Evolutionary conservation across 2,329 filamentous ascomycete species (phyloP), one percentile per base, ranked within the genome.

Genomic region (Stachybotrys elegans): DNA sequence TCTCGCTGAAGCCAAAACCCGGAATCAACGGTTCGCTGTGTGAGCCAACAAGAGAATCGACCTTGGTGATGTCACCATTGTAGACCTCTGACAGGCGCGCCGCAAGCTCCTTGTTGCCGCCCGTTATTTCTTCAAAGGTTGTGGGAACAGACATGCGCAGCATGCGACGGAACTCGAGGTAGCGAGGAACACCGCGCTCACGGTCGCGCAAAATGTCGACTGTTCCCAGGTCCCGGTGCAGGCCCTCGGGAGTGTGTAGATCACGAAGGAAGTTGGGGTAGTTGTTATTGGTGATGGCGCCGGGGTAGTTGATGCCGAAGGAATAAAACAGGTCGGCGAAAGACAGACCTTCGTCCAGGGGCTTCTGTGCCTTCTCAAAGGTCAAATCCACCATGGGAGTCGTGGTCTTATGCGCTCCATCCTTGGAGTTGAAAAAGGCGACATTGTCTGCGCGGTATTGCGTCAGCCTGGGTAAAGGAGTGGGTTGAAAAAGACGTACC

Each of bases 1-100:
- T 73, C 42, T 73, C 70, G 47, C 63, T 68, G 51, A 73, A 73
- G 0, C 69, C 70, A 41, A 73, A 73, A 0, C 70, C 70, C 23
- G 63, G 54, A 5, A 67, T 66, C 6, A 72, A 43, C 0, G 67
- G 67, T 51, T 73, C 70, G 36, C 62, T 58, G 23, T 66, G 64
- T 22, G 59, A 67, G 0, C 69, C 70, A 2, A 73, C 61, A 1
- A 73, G 55, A 1, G 63, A 49, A 44, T 73, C 70, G 0, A 73
- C 67, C 12, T 57, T 57, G 31, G 69, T 63, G 17, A 73, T 57
- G n/a, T 72, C 59, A 3, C 57, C 59, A 3, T 57, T 52, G 51
- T 73, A 73, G 2, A 68, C 59, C 7, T 62, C 60, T 1, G 52
- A 50, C 2, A 73, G 22, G n/a, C 20, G 22, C 13, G 38, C 38